Conservation (phyloP, 371 early-diverging fungal genomes). For the Chytridium lagenaria region DNA sequence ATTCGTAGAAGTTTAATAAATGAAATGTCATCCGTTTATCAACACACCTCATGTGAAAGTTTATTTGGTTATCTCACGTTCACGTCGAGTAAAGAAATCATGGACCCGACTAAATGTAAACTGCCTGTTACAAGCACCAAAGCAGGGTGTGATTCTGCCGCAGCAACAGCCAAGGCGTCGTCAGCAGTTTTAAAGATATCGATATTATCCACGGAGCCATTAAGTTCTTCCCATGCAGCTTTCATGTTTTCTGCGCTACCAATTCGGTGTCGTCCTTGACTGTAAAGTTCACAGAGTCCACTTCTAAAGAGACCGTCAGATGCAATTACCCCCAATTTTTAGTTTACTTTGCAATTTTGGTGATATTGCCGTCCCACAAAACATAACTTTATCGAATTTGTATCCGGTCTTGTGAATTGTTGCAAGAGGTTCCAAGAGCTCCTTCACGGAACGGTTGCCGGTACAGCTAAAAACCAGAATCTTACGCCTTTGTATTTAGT, state of each 20-base stretch:
- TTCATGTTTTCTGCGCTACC: conserved; percentile 63
- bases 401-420: conserved; percentile 21
- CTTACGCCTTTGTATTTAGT: too few relatives aligned
- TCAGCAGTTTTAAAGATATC: conserved; percentile 10
- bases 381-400: conserved; percentile 69
- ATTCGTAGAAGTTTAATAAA: too few relatives aligned
- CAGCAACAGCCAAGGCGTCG: neutral
- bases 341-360: neutral
- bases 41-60: too few relatives aligned
- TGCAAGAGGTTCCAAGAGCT: conserved; percentile 54
- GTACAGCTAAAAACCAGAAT: conserved; percentile 87
- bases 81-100: conserved; percentile 68
- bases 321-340: neutral
- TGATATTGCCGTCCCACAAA: conserved; percentile 77
- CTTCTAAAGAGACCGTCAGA: conserved; percentile 15
- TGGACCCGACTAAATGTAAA: conserved; percentile 89
- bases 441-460: conserved; percentile 72
- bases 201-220: conserved; percentile 59
- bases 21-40: too few relatives aligned
- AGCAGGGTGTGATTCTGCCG: conserved; percentile 35
- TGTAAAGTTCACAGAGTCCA: conserved; percentile 70
- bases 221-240: too few relatives aligned
- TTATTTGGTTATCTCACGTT: conserved; percentile 47
- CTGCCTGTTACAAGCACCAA: conserved; percentile 92
- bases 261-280: conserved; percentile 63